A percentile compares a stretch with the other conserved stretches of the same genome.
These are phyloP conservation scores for Luffa acutangula DNA, from an alignment of 306 rosid species.

Conservation along the genomic window DNA sequence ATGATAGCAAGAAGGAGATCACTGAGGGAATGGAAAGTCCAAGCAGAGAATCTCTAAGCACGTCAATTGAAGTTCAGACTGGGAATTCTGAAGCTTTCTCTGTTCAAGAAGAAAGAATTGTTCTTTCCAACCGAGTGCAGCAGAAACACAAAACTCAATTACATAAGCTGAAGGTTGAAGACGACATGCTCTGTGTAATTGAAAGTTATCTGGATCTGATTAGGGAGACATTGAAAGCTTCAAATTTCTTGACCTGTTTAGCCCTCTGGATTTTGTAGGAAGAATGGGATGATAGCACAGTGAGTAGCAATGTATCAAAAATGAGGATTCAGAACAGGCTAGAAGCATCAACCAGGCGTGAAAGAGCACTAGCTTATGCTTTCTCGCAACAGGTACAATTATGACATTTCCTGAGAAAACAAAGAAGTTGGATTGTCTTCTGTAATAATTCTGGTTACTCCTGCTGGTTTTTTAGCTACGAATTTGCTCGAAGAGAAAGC, in stretches of 20 bases:
- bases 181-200: neutral
- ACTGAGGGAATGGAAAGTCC: conserved; percentile 30
- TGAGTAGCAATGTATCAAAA: conserved; percentile 75
- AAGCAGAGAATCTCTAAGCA: conserved; percentile 39
- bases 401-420: neutral
- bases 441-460: neutral
- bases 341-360: conserved; percentile 83
- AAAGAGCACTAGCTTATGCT: conserved; percentile 94
- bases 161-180: conserved; percentile 49
- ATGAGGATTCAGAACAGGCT: conserved; percentile 73
- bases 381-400: conserved; percentile 81
- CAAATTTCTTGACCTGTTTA: neutral
- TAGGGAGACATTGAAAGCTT: neutral
- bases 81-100: conserved; percentile 62
- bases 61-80: conserved; percentile 66
- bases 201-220: neutral
- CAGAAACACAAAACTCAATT: conserved; percentile 41
- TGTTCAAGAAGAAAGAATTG: conserved; percentile 34
- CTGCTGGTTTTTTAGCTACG: conserved; percentile 32
- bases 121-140: conserved; percentile 26
- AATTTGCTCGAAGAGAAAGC: conserved; percentile 65
- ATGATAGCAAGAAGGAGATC: conserved; percentile 16
- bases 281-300: conserved; percentile 93
- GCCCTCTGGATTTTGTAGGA: conserved; percentile 40
- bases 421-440: neutral